Conservation (phyloP, 257 asterid genomes). For the Echium plantagineum region DNA sequence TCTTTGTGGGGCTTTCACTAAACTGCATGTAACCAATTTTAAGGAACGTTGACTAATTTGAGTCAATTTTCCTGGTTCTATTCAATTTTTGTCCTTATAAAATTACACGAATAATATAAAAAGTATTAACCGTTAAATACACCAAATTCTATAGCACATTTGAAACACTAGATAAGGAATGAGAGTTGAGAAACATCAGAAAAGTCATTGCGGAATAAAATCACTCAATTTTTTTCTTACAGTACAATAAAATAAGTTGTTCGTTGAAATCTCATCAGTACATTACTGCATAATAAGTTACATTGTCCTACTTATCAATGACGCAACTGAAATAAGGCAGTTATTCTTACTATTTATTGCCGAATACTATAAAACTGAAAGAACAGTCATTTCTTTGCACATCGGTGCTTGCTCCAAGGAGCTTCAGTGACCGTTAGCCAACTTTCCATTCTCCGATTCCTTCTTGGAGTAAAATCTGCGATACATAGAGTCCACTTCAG, state of each 20-base stretch:
- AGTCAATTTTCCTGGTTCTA: no score
- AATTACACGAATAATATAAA: no score
- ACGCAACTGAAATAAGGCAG: slow-evolving; percentile 8
- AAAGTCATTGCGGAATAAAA: background rate
- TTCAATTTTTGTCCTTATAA: no score
- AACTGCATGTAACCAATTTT: no score
- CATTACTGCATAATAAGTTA: background rate
- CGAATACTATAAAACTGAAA: background rate
- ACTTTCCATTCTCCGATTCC: slow-evolving; percentile 35
- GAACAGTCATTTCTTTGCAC: slow-evolving; percentile 13
- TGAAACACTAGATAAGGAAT: no score
- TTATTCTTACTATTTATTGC: slow-evolving; percentile 26
- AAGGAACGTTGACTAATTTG: no score
- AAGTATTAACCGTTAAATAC: no score
- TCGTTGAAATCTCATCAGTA: no score
- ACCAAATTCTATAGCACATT: no score
- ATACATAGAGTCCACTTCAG: slow-evolving; percentile 87
- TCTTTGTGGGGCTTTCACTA: no score
- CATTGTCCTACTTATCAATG: background rate
- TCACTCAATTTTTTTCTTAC: background rate
- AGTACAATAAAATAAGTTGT: background rate
- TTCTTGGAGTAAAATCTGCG: slow-evolving; percentile 79
- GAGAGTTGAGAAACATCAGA: background rate
- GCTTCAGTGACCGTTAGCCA: slow-evolving; percentile 69
- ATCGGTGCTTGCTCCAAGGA: slow-evolving; percentile 3